These are phyloP conservation scores for Coemansia sp. DNA, from an alignment of 192 early-diverging fungal species.

Conservation along the genomic window DNA sequence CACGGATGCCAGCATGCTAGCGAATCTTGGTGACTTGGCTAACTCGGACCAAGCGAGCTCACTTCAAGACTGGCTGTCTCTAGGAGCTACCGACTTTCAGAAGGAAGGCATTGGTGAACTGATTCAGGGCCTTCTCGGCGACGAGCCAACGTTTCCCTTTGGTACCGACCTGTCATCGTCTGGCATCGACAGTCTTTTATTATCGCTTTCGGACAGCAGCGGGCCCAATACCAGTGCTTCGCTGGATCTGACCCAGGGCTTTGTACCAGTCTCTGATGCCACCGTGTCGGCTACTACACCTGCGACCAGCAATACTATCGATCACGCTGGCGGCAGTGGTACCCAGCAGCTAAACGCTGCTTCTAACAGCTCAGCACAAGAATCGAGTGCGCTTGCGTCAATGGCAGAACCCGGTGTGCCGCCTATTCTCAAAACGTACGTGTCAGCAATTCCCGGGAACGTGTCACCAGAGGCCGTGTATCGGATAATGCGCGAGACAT, in stretches of 20 bases:
- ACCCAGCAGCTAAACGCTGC: background rate
- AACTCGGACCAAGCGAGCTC: slow-evolving; percentile 13
- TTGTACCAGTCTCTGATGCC: background rate
- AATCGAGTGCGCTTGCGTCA: background rate
- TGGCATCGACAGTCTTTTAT: background rate
- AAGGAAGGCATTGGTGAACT: slow-evolving; percentile 1
- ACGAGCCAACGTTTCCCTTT: slow-evolving; percentile 32
- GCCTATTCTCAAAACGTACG: slow-evolving; percentile 37
- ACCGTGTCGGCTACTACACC: background rate
- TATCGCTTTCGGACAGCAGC: slow-evolving; percentile 8
- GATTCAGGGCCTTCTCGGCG: slow-evolving; percentile 28
- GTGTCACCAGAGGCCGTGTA: slow-evolving; percentile 35
- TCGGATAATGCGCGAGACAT: slow-evolving; percentile 52
- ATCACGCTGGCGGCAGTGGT: too few species aligned
- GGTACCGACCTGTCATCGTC: slow-evolving; percentile 11
- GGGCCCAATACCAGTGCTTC: background rate
- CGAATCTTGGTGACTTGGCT: slow-evolving; percentile 41
- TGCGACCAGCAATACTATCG: background rate
- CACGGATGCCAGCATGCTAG: slow-evolving; percentile 48
- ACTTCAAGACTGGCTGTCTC: slow-evolving; percentile 33
- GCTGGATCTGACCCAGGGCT: background rate
- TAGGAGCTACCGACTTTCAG: slow-evolving; percentile 23
- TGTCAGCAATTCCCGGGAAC: slow-evolving; percentile 32
- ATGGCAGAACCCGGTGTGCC: slow-evolving; percentile 20
- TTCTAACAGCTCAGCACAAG: background rate